Evolutionary conservation across 352 stramenopile species (phyloP), one percentile per base, ranked within the genome.

Genomic region (Globisporangium spinosum): DNA sequence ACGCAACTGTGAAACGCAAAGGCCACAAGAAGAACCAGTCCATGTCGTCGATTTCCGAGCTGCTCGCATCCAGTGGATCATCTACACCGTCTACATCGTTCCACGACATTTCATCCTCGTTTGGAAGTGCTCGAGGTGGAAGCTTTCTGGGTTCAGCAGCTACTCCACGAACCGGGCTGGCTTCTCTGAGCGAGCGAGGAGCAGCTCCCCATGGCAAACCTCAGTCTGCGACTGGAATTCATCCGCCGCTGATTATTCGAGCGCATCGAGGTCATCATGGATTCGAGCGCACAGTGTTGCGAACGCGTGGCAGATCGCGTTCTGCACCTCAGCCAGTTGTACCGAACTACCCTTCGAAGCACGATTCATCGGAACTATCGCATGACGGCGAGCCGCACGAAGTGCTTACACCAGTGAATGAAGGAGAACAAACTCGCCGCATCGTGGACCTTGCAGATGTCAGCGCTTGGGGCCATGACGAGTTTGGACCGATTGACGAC

Each of bases 1-100:
- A 75, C 34, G 72, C 75, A 1, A 65, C 69, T 9, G 75, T 76
- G 9, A 94, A 93, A 49, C 80, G 82, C 69, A 84, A 84, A 57
- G 81, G 77, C 0, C 88, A 96, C 76, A 93, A 94, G 74, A 96
- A 96, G 67, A 94, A 96, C 66, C 85, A 94, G 64, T 94, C 86
- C 3, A 93, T 96, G 83, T 96, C 88, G 45, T 93, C 86, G 0
- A 93, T 96, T 62, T 96, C 88, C 6, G 88, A 96, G 64, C 62
- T 96, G 56, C 68, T 96, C 23, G 75, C 88, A 8, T 87, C 85
- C 3, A 80, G 64, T 12, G 64, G 68, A 13, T 68, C 68, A 20
- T 57, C 68, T 4, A 70, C 63, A 2, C 67, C 77, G 1, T 74
- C 78, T 6, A 89, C 82, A 9, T 88, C 79, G 7, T 94, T 92